Evolutionary conservation across 805 yeast genomes (phyloP).

Genomic region (Metschnikowia chrysomelidarum): DNA sequence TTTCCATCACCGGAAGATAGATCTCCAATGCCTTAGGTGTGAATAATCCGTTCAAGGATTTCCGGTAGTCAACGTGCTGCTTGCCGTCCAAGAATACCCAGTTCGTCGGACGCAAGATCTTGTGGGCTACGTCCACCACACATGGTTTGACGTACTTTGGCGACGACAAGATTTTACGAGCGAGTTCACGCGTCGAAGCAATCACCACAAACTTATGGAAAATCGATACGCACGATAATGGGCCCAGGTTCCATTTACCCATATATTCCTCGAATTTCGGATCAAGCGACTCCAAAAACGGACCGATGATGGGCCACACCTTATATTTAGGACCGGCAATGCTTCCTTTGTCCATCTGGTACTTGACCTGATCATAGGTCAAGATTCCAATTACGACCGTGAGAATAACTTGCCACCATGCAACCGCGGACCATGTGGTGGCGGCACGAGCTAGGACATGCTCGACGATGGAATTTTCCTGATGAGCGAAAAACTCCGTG

Average conservation of each 20-base stretch:
- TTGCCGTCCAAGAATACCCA: slow-evolving; percentile 99
- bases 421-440: slow-evolving; percentile 24
- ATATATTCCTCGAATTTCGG: slow-evolving; percentile 93
- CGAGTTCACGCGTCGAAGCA: slow-evolving; percentile 20
- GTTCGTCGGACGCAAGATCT: slow-evolving; percentile 90
- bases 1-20: slow-evolving; percentile 84
- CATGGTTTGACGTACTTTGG: slow-evolving; percentile 94
- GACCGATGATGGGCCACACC: slow-evolving; percentile 94
- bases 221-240: slow-evolving; percentile 92
- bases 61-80: slow-evolving; percentile 91
- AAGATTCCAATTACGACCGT: slow-evolving; percentile 48
- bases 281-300: slow-evolving; percentile 89
- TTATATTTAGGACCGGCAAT: slow-evolving; percentile 90
- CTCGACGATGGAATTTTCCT: background rate
- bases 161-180: slow-evolving; percentile 35
- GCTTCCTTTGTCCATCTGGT: slow-evolving; percentile 76
- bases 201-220: slow-evolving; percentile 94
- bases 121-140: slow-evolving; percentile 95
- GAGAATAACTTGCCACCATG: slow-evolving; percentile 55
- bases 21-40: slow-evolving; percentile 77
- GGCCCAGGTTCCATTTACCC: slow-evolving; percentile 94
- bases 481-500: slow-evolving; percentile 5
- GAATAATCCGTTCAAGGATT: slow-evolving; percentile 85
- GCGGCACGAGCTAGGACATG: slow-evolving; percentile 12
- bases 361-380: slow-evolving; percentile 73